A percentile compares a stretch with the other conserved stretches of the same genome.
Evolutionary conservation across 1,284 basidiomycete genomes (phyloP).

Genomic region (Ustilago tritici): DNA sequence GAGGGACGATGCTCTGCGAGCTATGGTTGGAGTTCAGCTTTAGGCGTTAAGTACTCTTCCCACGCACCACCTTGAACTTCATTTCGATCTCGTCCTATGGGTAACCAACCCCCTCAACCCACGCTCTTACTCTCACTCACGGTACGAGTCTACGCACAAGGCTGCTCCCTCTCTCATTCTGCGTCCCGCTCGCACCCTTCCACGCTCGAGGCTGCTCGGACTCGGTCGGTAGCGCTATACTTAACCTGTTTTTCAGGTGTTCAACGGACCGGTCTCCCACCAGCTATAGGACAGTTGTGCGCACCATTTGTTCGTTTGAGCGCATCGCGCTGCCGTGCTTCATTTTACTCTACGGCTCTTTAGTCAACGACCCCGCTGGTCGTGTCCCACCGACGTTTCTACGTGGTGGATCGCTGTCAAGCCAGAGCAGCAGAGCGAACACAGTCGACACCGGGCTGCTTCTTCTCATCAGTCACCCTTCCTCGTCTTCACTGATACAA

Average conservation of each 20-base stretch:
- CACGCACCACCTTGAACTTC: slow-evolving; percentile 4
- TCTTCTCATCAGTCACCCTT: background rate
- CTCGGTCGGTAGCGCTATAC: background rate
- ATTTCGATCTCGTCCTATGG: slow-evolving; percentile 2
- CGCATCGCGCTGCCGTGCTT: background rate
- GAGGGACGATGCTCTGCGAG: background rate
- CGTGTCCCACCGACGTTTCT: background rate
- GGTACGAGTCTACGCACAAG: background rate
- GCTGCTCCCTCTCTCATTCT: background rate
- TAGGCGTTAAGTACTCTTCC: slow-evolving; percentile 7
- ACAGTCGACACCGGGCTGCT: background rate
- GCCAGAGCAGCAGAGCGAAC: background rate
- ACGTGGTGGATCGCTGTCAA: background rate
- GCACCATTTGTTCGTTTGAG: background rate
- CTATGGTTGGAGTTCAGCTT: background rate
- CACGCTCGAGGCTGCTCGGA: background rate
- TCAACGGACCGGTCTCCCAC: slow-evolving; percentile 11
- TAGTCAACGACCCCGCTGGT: slow-evolving; percentile 7
- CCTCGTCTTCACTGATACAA: slow-evolving; percentile 1
- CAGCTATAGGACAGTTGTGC: slow-evolving; percentile 11
- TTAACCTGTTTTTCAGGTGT: background rate
- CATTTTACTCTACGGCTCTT: slow-evolving; percentile 4
- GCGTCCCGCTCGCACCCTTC: background rate
- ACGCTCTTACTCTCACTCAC: background rate
- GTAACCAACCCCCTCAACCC: background rate